Evolutionary conservation across 192 early-diverging fungal species (phyloP), one percentile per base, ranked within the genome.

Genomic region (Physocladia obscura): DNA sequence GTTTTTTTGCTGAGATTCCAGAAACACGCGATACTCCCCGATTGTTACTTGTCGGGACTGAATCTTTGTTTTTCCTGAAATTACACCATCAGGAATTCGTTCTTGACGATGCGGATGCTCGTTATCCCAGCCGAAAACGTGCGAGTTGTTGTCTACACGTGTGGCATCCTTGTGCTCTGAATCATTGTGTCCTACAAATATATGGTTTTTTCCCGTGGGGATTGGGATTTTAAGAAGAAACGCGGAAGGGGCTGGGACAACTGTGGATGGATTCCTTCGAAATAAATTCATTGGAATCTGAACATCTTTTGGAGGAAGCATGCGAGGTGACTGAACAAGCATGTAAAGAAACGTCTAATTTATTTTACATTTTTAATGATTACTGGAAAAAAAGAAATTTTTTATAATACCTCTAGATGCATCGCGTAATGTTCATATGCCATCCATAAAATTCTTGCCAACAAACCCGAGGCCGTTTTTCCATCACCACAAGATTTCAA

Each of bases 341-440:
- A 97, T 97, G 67, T 95, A 94, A 1, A 97, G 75, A 21, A 97
- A 38, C 0, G 95, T 97, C 74, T 80, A 26, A 17, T n/a, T n/a
- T n/a, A n/a, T n/a, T n/a, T n/a, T n/a, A n/a, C n/a, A n/a, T n/a
- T n/a, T n/a, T n/a, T n/a, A n/a, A n/a, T n/a, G n/a, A n/a, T n/a
- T n/a, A n/a, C n/a, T n/a, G n/a, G n/a, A n/a, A n/a, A n/a, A n/a
- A n/a, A n/a, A n/a, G n/a, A n/a, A n/a, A n/a, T n/a, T n/a, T n/a
- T n/a, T n/a, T n/a, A n/a, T n/a, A n/a, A n/a, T 27, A 80, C 79
- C 74, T 97, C 95, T 5, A 94, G 74, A 62, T 97, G 95, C 93
- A 95, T 90, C 0, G 89, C 93, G 64, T 97, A 91, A 73, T 97
- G 95, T 74, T 97, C 95, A 80, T 90, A 95, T 13, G 82, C 79